phyloP scores from a whole-genome alignment of 2,329 filamentous ascomycete genomes.

The Penicillium italicum region DNA sequence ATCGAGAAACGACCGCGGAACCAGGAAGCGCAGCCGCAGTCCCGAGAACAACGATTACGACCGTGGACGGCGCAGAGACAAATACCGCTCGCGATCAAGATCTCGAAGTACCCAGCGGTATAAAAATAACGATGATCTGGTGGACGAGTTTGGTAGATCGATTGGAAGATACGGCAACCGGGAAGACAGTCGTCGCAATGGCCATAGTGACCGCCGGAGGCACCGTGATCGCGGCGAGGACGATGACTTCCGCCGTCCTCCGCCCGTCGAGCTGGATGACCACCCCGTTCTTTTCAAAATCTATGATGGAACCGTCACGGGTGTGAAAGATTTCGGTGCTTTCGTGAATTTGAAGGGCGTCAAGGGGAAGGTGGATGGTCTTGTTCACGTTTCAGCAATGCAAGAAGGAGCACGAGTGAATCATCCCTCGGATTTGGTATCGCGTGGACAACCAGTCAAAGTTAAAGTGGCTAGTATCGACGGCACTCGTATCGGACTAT shows the following conservation, averaged over 20 bases:
- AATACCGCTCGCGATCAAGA: slow-evolving; percentile 50
- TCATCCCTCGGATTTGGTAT: slow-evolving; percentile 83
- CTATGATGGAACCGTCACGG: slow-evolving; percentile 85
- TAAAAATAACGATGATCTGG: slow-evolving; percentile 48
- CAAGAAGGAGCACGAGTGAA: slow-evolving; percentile 80
- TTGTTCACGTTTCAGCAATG: slow-evolving; percentile 91
- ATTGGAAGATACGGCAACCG: slow-evolving; percentile 39
- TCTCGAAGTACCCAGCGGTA: slow-evolving; percentile 45
- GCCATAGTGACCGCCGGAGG: slow-evolving; percentile 43
- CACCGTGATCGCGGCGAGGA: slow-evolving; percentile 36
- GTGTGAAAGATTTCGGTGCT: slow-evolving; percentile 90
- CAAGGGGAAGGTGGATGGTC: slow-evolving; percentile 80
- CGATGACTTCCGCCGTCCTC: slow-evolving; percentile 57
- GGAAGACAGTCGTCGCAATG: slow-evolving; percentile 41
- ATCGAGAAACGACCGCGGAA: slow-evolving; percentile 36
- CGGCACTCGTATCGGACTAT: slow-evolving; percentile 74
- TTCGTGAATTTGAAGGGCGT: slow-evolving; percentile 92
- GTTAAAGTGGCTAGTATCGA: slow-evolving; percentile 91
- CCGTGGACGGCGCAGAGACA: slow-evolving; percentile 44
- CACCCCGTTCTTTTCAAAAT: slow-evolving; percentile 77
- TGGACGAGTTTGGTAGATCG: slow-evolving; percentile 58
- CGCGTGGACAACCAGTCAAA: slow-evolving; percentile 77
- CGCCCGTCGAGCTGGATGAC: slow-evolving; percentile 74
- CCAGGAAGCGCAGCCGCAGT: slow-evolving; percentile 54
- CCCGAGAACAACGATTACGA: slow-evolving; percentile 50